Base-by-base conservation (phyloP, 1,284 basidiomycete genomes). In the Malassezia furfur region DNA sequence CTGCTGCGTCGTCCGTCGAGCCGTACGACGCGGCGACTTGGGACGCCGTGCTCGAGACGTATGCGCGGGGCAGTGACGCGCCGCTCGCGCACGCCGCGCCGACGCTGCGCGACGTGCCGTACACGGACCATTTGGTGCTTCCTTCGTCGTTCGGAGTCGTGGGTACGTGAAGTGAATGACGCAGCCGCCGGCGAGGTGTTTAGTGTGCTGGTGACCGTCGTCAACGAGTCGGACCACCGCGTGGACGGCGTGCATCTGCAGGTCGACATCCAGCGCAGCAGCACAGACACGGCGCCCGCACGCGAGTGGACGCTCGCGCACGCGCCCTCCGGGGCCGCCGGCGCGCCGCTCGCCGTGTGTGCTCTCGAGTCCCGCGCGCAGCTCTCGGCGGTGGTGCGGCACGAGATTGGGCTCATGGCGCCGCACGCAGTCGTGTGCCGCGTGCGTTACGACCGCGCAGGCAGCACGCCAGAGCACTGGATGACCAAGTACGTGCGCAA, bases 361-460 rank as follows among this genome's bases (percentile, higher is more conserved):
- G n/a, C 36, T 19, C 39, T 56, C 2, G 54, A 41, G 35, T n/a
- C 54, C 0, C 37, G 30, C 17, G 36, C 40, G 39, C 54, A 32
- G 36, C 28, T 50, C n/a, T 44, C 41, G 10, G 32, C 38, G 12
- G 36, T 50, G 7, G 54, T 28, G 10, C 34, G 34, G n/a, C 54
- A 56, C 22, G 28, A 28, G 28, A 36, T 56, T 28, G 30, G 34
- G 17, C 15, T 30, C 15, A 35, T 41, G 25, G 38, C 22, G 32
- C 48, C 37, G 41, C 54, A 56, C 34, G 48, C 54, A 14, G 43
- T 56, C 32, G 48, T 56, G 36, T 56, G 54, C 25, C 54, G 43
- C 28, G 50, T 56, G 12, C 44, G 48, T 22, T 43, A 15, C 38
- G 49, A 44, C 12, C 14, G 15, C 9, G 12, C 19, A 8, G 11